A percentile compares a stretch with the other conserved stretches of the same genome.
These are phyloP conservation scores for Pleurotus tuber-regium DNA, from an alignment of 768 basidiomycete species.

Conservation along the genomic window DNA sequence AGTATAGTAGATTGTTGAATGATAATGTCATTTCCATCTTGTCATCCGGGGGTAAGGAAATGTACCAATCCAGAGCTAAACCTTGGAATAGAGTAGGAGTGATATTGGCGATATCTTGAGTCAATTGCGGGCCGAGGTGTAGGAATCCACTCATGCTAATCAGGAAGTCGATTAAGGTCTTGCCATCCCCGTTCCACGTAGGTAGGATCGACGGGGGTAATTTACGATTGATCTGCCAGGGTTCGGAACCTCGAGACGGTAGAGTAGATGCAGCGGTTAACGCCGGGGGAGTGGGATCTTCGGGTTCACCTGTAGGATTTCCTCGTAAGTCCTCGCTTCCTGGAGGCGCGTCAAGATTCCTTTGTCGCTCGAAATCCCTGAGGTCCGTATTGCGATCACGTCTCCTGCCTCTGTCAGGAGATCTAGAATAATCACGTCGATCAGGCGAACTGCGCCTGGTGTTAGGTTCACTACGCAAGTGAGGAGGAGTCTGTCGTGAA, in stretches of 20 bases:
- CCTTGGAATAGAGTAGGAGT: background rate
- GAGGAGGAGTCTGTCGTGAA: background rate
- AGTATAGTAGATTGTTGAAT: slow-evolving; percentile 10
- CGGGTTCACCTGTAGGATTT: no score
- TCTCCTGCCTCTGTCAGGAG: background rate
- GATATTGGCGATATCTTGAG: no score
- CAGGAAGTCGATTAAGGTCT: no score
- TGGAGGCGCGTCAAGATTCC: background rate
- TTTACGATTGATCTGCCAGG: slow-evolving; percentile 9
- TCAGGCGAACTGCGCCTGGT: background rate
- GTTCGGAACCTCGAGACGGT: background rate
- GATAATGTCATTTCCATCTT: background rate
- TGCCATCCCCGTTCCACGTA: no score
- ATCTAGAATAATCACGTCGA: background rate
- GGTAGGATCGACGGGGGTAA: no score
- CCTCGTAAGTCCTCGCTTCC: background rate
- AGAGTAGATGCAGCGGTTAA: background rate
- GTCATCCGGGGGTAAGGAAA: background rate
- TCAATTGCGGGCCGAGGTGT: background rate
- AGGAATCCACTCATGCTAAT: background rate
- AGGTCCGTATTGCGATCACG: background rate
- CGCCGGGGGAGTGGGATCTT: background rate
- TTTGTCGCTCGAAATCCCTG: background rate
- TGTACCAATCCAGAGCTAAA: slow-evolving; percentile 2
- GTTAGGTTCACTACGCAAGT: background rate